A percentile compares a stretch with the other conserved stretches of the same genome.
phyloP scores from a whole-genome alignment of 2,329 filamentous ascomycete species.

The Ophiocordyceps polyrhachis-furcata region DNA sequence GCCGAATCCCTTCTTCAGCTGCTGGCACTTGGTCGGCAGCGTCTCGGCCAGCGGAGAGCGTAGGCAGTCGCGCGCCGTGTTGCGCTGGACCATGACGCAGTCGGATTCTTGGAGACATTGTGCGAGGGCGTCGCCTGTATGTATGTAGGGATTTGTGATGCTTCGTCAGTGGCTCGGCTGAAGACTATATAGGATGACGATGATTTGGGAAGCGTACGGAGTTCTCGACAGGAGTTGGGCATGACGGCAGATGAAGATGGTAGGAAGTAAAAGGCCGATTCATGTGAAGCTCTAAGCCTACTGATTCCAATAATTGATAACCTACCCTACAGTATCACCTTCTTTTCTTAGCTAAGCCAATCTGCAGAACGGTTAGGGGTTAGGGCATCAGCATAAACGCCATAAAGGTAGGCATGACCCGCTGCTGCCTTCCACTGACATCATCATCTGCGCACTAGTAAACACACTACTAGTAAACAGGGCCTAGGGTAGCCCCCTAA shows the following conservation, averaged over 20 bases:
- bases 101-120: slow-evolving; percentile 92
- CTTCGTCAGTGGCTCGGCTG: not conserved
- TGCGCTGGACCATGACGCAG: slow-evolving; percentile 83
- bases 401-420: too few species aligned
- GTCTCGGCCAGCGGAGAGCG: slow-evolving; percentile 63
- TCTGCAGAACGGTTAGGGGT: too few species aligned
- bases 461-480: too few species aligned
- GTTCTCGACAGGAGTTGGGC: slow-evolving; percentile 93
- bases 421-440: too few species aligned
- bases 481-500: not conserved
- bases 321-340: too few species aligned
- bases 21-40: slow-evolving; percentile 75
- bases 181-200: not conserved
- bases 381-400: too few species aligned
- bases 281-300: too few species aligned
- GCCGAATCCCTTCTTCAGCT: slow-evolving; percentile 80
- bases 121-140: slow-evolving; percentile 53
- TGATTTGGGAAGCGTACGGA: slow-evolving; percentile 52
- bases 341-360: too few species aligned
- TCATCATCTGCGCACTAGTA: not conserved
- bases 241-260: slow-evolving; percentile 28
- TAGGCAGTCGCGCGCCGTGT: slow-evolving; percentile 75
- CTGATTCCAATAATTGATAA: too few species aligned
- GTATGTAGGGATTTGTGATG: not conserved
- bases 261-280: not conserved